Evolutionary conservation across 2,329 filamentous ascomycete species (phyloP), one percentile per base, ranked within the genome.

Genomic region (Monosporascus sp.): DNA sequence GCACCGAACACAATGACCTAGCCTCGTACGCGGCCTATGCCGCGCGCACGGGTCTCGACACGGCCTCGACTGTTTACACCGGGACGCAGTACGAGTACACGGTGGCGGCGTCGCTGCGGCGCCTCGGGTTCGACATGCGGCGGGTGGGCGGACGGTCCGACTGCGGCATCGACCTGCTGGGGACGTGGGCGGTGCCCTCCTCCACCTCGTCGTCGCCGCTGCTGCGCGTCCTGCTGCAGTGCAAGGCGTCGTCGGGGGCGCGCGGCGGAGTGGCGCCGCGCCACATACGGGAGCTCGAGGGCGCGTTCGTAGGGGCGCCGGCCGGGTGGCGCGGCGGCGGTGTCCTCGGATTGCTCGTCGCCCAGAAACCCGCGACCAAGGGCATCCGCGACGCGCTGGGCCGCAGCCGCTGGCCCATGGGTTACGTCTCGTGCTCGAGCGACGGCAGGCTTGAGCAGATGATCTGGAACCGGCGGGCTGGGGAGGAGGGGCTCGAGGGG

Each of bases 71-170:
- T 0, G 77, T 84, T 45, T 92, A 85, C 65, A 74, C 85, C 43
- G 89, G 89, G 59, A 93, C 88, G 0, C 81, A 81, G 66, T 93
- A 89, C 72, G 89, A 94, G 69, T 93, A 93, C 72, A 83, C 76
- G 0, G 80, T 84, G 3, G 78, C 80, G 6, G 66, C 70, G 4
- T 71, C 80, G 1, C 77, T 93, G 0, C 63, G 77, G 3, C 70
- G 72, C 1, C 79, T 88, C 50, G 84, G 85, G 51, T 88, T 93
- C 72, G 70, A 73, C 22, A 76, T 92, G 37, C 74, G 74, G 47
- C 81, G 88, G 35, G 78, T 87, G 2, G 89, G 89, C 28, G 81
- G 86, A 37, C 72, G 74, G 3, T 82, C 80, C 1, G 89, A 93
- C 69, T 78, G 76, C 54, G 89, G 89, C 38, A 88, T 90, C 61